phyloP scores from a whole-genome alignment of 768 basidiomycete genomes.

The Lentinula raphanica region DNA sequence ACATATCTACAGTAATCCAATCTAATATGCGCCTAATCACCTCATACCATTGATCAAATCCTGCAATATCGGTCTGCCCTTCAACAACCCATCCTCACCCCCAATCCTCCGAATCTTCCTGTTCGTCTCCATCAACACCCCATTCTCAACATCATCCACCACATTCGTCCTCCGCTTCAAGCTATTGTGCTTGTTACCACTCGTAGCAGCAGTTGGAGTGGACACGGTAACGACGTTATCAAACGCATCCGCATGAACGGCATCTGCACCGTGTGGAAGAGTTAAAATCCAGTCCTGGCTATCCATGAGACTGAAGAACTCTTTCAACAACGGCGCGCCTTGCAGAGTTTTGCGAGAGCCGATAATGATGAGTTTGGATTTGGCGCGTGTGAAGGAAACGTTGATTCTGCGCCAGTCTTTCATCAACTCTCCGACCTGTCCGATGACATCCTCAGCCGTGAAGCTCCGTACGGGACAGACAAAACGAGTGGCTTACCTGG shows the following conservation, averaged over 20 bases:
- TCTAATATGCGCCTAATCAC: not conserved
- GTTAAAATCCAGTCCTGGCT: slow-evolving; percentile 62
- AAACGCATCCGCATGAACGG: slow-evolving; percentile 34
- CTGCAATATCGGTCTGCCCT: slow-evolving; percentile 52
- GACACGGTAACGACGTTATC: too few species aligned
- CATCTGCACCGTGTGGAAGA: slow-evolving; percentile 52
- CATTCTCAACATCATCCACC: slow-evolving; percentile 1
- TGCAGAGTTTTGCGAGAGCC: slow-evolving; percentile 80
- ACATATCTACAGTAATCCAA: not conserved
- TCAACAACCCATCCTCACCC: slow-evolving; percentile 40
- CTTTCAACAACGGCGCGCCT: slow-evolving; percentile 50
- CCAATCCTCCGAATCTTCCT: slow-evolving; percentile 4
- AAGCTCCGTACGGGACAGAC: too few species aligned
- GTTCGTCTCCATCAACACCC: slow-evolving; percentile 4
- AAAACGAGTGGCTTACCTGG: slow-evolving; percentile 41
- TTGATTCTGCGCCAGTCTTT: slow-evolving; percentile 97
- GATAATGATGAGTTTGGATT: slow-evolving; percentile 84
- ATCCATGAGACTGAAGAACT: slow-evolving; percentile 79
- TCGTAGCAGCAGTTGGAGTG: too few species aligned
- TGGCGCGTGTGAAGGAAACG: slow-evolving; percentile 92
- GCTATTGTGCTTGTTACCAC: not conserved
- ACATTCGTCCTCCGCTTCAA: not conserved
- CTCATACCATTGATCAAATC: slow-evolving; percentile 48
- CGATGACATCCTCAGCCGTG: too few species aligned
- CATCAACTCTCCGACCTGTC: slow-evolving; percentile 83